These are phyloP conservation scores for Ophiognomonia clavigignenti-juglandacearum DNA, from an alignment of 2,329 filamentous ascomycete species.

Conservation along the genomic window DNA sequence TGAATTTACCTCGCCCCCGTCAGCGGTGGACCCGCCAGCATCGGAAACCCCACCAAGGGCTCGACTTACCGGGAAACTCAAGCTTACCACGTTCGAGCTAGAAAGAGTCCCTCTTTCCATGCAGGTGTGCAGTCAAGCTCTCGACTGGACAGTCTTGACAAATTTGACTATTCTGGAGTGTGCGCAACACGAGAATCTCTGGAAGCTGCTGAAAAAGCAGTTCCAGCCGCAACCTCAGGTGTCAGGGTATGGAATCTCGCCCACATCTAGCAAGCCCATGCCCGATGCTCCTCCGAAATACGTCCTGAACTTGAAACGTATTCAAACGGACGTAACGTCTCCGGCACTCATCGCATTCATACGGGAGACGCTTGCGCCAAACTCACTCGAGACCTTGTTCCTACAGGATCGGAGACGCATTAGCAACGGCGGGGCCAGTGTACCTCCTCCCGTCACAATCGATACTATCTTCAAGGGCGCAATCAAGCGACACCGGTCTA, in stretches of 20 bases:
- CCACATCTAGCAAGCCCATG: conserved; percentile 22
- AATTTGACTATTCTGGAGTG: conserved; percentile 72
- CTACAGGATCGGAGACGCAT: conserved; percentile 59
- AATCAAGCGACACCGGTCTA: conserved; percentile 64
- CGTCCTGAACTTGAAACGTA: conserved; percentile 62
- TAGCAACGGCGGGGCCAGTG: conserved; percentile 29
- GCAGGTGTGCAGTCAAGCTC: conserved; percentile 60
- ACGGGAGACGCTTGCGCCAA: conserved; percentile 71
- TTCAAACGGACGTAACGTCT: conserved; percentile 72
- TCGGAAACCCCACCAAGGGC: conserved; percentile 25
- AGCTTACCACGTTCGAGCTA: conserved; percentile 67
- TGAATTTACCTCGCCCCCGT: background rate
- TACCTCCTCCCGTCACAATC: conserved; percentile 51
- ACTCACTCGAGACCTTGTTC: conserved; percentile 74
- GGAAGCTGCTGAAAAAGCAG: conserved; percentile 64
- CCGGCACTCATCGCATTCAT: conserved; percentile 67
- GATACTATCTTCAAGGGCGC: conserved; percentile 67
- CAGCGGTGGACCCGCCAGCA: background rate
- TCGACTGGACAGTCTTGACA: conserved; percentile 71
- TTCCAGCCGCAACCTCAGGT: conserved; percentile 42
- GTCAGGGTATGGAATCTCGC: conserved; percentile 22
- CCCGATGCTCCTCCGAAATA: conserved; percentile 43
- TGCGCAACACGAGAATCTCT: conserved; percentile 66
- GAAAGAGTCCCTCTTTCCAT: conserved; percentile 72
- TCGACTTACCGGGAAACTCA: conserved; percentile 52